Conservation (phyloP, 768 basidiomycete species). For the Boletus rubescentipes region DNA sequence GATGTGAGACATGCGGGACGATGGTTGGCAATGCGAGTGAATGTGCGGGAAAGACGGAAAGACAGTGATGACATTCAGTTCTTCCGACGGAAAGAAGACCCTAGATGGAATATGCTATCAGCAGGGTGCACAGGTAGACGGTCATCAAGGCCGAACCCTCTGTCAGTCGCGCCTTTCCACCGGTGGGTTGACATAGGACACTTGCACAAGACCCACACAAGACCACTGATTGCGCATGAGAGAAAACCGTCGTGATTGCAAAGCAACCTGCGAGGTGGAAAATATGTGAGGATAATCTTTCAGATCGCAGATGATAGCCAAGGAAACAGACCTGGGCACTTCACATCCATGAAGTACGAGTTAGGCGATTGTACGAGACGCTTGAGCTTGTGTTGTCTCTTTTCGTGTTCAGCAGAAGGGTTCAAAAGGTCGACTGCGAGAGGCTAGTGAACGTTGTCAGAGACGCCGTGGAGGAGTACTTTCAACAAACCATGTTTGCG, state of each 20-base stretch:
- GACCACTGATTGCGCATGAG: conserved; percentile 97
- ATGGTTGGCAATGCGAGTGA: conserved; percentile 4
- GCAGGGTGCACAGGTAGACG: background rate
- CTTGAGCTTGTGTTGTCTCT: conserved; percentile 97
- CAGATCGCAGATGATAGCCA: background rate
- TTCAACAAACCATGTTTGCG: conserved; percentile 21
- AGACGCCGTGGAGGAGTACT: background rate
- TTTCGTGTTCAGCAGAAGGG: conserved; percentile 85
- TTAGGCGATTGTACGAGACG: conserved; percentile 97
- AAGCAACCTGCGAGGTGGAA: conserved; percentile 71
- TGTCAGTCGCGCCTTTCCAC: conserved; percentile 96
- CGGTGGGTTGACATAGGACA: conserved; percentile 96
- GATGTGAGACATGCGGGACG: background rate
- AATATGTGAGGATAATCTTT: background rate
- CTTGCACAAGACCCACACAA: conserved; percentile 90
- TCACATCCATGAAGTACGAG: conserved; percentile 99
- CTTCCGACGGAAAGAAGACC: conserved; percentile 98
- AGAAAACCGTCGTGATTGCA: conserved; percentile 96
- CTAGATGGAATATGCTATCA: conserved; percentile 41
- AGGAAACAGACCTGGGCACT: conserved; percentile 82
- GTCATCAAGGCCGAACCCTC: conserved; percentile 67
- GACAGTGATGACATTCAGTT: conserved; percentile 45
- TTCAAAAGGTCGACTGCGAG: conserved; percentile 98
- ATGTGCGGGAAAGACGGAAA: background rate
- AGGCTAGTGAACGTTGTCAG: conserved; percentile 53